A percentile compares a stretch with the other conserved stretches of the same genome.
Conservation (phyloP, 345 rosid genomes). For the Eutrema yunnanense region DNA sequence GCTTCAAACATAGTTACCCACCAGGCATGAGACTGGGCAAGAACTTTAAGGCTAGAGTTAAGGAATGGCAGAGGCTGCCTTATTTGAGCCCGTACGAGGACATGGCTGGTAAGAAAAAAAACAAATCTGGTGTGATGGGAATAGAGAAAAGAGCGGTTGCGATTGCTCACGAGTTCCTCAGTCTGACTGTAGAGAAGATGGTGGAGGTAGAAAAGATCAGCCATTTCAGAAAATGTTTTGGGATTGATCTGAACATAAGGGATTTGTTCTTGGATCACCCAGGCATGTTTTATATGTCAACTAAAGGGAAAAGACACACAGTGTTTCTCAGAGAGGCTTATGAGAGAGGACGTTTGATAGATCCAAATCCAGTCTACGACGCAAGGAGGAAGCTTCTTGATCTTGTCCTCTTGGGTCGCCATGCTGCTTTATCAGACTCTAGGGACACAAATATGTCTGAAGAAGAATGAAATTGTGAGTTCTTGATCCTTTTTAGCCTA, state of each 20-base stretch:
- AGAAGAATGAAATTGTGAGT: slow-evolving; percentile 19
- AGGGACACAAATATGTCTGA: slow-evolving; percentile 18
- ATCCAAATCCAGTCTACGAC: slow-evolving; percentile 62
- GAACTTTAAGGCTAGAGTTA: slow-evolving; percentile 65
- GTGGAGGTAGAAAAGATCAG: slow-evolving; percentile 94
- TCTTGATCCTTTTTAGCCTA: background rate
- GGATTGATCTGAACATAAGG: slow-evolving; percentile 74
- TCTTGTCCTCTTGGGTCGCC: slow-evolving; percentile 72
- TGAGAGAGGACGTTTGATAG: slow-evolving; percentile 59
- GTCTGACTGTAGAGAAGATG: slow-evolving; percentile 83
- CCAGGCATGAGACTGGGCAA: slow-evolving; percentile 80
- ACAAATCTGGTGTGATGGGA: slow-evolving; percentile 41
- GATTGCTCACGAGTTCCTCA: slow-evolving; percentile 69
- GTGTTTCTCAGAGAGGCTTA: slow-evolving; percentile 88
- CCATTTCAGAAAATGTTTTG: slow-evolving; percentile 76
- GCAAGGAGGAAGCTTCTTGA: slow-evolving; percentile 77
- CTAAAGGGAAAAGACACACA: slow-evolving; percentile 77
- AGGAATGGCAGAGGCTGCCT: slow-evolving; percentile 78
- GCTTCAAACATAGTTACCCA: slow-evolving; percentile 70
- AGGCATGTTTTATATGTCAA: slow-evolving; percentile 74
- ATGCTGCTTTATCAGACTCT: slow-evolving; percentile 31
- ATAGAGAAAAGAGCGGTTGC: slow-evolving; percentile 78
- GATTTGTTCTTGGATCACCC: slow-evolving; percentile 94
- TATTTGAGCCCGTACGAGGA: slow-evolving; percentile 70
- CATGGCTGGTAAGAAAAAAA: slow-evolving; percentile 40